phyloP scores from a whole-genome alignment of 2,329 filamentous ascomycete species.

The Colletotrichum tropicicola region DNA sequence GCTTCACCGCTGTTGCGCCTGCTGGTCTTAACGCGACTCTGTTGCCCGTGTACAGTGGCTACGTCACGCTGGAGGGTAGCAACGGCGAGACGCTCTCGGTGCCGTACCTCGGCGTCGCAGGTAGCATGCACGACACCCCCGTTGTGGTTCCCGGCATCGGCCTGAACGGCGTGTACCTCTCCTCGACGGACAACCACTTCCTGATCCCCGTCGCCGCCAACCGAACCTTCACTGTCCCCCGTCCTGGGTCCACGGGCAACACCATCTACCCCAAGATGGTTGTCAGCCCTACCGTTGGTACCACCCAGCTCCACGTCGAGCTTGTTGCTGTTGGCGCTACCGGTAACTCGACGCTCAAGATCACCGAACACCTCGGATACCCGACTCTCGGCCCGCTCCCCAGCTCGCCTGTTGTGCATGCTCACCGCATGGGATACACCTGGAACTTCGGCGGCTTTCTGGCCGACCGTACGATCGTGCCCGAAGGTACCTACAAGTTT shows the following conservation, averaged over 20 bases:
- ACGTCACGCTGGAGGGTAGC: constrained; percentile 48
- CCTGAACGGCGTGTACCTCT: constrained; percentile 28
- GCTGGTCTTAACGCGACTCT: constrained; percentile 37
- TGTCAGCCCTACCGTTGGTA: constrained; percentile 28
- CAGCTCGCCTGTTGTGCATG: constrained; percentile 31
- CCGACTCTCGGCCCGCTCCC: constrained; percentile 33
- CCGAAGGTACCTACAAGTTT: constrained; percentile 36
- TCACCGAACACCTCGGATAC: constrained; percentile 31
- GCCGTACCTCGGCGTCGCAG: constrained; percentile 49
- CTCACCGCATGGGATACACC: background rate
- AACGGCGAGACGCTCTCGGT: constrained; percentile 45
- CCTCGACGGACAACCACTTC: constrained; percentile 23
- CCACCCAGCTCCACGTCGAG: constrained; percentile 33
- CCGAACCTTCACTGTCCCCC: constrained; percentile 35
- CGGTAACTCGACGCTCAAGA: constrained; percentile 23
- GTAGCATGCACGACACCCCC: constrained; percentile 35
- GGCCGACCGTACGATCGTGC: constrained; percentile 33
- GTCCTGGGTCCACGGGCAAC: constrained; percentile 16
- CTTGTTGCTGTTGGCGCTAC: constrained; percentile 29
- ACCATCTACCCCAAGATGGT: constrained; percentile 12
- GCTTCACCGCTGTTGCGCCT: constrained; percentile 39
- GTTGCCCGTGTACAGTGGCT: constrained; percentile 54
- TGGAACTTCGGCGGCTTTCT: constrained; percentile 35
- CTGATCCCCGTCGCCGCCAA: constrained; percentile 31
- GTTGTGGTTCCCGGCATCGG: constrained; percentile 20